phyloP scores from a whole-genome alignment of 1,284 basidiomycete species.

The Meripilus lineatus region DNA sequence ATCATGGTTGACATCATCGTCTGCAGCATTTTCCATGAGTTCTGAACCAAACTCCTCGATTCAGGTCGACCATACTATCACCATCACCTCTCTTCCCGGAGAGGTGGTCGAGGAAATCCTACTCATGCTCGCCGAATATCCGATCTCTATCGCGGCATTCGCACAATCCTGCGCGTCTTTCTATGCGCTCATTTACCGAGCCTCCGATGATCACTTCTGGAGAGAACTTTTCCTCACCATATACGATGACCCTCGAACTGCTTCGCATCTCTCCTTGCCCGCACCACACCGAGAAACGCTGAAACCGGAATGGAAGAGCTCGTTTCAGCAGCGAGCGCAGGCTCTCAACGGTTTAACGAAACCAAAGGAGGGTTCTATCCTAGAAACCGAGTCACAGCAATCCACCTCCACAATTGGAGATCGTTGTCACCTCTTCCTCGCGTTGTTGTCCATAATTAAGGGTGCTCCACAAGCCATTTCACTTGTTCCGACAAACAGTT shows the following conservation, averaged over 20 bases:
- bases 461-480: too few species aligned
- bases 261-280: not conserved
- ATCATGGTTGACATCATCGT: too few species aligned
- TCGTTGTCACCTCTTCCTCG: not conserved
- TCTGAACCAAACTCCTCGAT: too few species aligned
- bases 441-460: too few species aligned
- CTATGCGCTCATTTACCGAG: not conserved
- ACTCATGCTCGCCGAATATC: not conserved
- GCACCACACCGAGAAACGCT: not conserved
- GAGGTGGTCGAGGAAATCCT: conserved; percentile 5
- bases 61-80: too few species aligned
- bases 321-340: too few species aligned
- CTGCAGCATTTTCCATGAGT: too few species aligned
- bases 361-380: not conserved
- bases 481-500: too few species aligned
- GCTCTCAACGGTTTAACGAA: not conserved
- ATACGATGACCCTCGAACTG: conserved; percentile 4
- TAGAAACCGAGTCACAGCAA: not conserved
- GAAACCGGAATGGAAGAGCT: too few species aligned
- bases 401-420: not conserved
- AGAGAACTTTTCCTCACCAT: not conserved
- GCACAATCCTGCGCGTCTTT: not conserved
- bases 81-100: too few species aligned
- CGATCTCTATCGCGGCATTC: not conserved
- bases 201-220: conserved; percentile 2